These are phyloP conservation scores for Vinca major DNA, from an alignment of 305 asterid species.

Conservation along the genomic window DNA sequence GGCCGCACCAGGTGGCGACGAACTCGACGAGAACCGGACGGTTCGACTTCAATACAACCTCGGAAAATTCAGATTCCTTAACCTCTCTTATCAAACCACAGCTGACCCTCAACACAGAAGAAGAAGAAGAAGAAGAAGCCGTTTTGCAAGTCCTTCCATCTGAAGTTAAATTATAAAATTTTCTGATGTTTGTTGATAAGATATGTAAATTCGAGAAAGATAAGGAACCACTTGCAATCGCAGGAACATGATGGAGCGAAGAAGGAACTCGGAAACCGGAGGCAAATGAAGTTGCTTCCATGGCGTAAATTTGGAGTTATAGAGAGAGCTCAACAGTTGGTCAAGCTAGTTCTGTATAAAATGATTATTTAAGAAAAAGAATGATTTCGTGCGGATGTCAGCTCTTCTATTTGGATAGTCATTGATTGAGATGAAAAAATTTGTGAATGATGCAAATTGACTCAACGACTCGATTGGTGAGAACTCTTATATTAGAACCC, in stretches of 20 bases:
- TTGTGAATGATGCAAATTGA: too few relatives aligned
- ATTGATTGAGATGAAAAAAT: too few relatives aligned
- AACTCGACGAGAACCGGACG: constrained; percentile 88
- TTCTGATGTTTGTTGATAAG: background rate
- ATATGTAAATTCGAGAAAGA: background rate
- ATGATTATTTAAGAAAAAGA: too few relatives aligned
- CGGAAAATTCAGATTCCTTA: constrained; percentile 44
- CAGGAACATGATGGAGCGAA: background rate
- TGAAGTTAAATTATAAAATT: background rate
- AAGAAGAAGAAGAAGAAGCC: constrained; percentile 2
- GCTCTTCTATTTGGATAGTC: too few relatives aligned
- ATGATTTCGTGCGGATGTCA: too few relatives aligned
- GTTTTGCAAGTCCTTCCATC: constrained; percentile 2
- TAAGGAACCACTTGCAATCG: background rate
- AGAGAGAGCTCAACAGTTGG: too few relatives aligned
- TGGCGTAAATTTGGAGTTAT: background rate
- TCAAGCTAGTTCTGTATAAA: too few relatives aligned
- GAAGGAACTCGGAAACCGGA: background rate
- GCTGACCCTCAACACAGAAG: constrained; percentile 19
- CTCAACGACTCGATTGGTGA: too few relatives aligned
- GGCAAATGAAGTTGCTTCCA: constrained; percentile 13
- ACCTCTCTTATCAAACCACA: constrained; percentile 44
- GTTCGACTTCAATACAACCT: constrained; percentile 65
- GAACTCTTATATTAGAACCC: too few relatives aligned
- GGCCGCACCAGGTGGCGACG: constrained; percentile 90